Evolutionary conservation across 2,329 filamentous ascomycete genomes (phyloP).

Genomic region (Arachnopeziza araneosa): DNA sequence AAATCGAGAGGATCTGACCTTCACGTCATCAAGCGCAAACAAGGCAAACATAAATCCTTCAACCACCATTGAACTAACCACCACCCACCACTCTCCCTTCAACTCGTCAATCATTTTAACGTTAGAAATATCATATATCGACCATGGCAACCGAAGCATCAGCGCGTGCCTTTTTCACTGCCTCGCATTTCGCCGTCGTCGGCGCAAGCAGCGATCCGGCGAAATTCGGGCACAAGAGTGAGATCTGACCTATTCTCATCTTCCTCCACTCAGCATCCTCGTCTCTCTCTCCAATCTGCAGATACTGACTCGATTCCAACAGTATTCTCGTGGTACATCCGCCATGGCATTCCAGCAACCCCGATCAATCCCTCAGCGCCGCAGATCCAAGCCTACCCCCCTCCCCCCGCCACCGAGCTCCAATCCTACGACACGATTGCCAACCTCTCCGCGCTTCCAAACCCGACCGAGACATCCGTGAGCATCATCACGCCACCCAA

Average conservation of each 20-base stretch:
- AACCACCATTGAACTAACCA: background rate
- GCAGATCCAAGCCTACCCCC: background rate
- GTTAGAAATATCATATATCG: background rate
- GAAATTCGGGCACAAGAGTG: background rate
- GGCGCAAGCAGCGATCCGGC: background rate
- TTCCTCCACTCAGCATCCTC: background rate
- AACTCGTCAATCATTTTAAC: background rate
- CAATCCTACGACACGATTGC: background rate
- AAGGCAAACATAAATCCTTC: background rate
- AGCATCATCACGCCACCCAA: constrained; percentile 65
- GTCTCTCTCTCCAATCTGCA: background rate
- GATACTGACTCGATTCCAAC: background rate
- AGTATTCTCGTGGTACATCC: background rate
- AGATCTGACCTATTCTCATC: background rate
- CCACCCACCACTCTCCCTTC: background rate
- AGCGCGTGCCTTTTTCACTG: background rate
- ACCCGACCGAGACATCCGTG: background rate
- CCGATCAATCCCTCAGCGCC: background rate
- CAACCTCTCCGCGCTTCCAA: background rate
- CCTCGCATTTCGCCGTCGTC: background rate
- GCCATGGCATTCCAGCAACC: background rate
- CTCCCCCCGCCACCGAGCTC: background rate
- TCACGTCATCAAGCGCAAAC: background rate
- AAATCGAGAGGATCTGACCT: too few species aligned
- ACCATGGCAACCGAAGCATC: background rate